phyloP scores from a whole-genome alignment of 148 eudicot species.

The Fagopyrum homotropicum region DNA sequence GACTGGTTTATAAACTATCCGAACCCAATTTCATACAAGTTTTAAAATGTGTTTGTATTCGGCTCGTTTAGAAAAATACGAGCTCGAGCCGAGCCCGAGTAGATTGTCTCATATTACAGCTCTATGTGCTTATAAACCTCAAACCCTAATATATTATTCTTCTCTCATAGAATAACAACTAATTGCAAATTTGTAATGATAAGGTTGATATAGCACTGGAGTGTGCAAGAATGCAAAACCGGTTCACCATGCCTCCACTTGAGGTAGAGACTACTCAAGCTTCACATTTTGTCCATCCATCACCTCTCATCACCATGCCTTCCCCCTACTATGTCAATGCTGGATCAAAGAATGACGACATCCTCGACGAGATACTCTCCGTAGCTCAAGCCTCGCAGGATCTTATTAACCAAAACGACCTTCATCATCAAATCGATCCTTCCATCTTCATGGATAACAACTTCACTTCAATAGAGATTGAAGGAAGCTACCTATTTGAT shows the following conservation, averaged over 20 bases:
- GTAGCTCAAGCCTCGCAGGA: constrained; percentile 66
- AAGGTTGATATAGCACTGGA: constrained; percentile 86
- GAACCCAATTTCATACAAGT: too few species aligned
- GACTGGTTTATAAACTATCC: too few species aligned
- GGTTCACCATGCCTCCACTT: constrained; percentile 68
- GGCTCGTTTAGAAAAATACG: too few species aligned
- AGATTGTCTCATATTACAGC: too few species aligned
- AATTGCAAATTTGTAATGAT: neutral
- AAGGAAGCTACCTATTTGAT: constrained; percentile 22
- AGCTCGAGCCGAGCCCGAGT: too few species aligned
- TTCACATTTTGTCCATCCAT: constrained; percentile 22
- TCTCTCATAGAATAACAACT: too few species aligned
- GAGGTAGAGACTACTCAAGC: constrained; percentile 46
- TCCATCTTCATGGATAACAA: constrained; percentile 1
- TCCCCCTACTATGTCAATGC: neutral
- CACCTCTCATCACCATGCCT: neutral
- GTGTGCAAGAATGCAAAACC: constrained; percentile 77
- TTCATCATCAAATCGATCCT: neutral
- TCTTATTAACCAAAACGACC: constrained; percentile 26
- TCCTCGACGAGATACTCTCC: constrained; percentile 51
- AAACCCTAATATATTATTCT: too few species aligned
- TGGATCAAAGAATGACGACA: constrained; percentile 1
- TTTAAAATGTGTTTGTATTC: too few species aligned
- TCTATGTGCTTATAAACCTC: neutral
- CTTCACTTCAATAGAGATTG: constrained; percentile 29